A percentile compares a stretch with the other conserved stretches of the same genome.
These are phyloP conservation scores for Phytophthora idaei DNA, from an alignment of 352 stramenopile species.

Conservation along the genomic window DNA sequence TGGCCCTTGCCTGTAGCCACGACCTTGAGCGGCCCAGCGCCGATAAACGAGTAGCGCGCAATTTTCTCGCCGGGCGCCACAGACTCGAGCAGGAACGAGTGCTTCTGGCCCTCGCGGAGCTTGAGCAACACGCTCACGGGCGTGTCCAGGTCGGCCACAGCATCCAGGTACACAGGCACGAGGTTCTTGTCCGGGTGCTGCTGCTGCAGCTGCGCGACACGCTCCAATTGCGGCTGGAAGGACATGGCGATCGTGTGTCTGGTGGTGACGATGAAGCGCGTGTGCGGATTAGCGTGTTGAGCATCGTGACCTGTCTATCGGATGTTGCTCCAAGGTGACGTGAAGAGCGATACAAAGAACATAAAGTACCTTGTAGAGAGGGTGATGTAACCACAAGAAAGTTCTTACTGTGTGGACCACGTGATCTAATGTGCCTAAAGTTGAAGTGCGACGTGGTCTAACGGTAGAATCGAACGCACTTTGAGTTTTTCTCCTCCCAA, in stretches of 20 bases:
- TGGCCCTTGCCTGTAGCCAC: conserved; percentile 68
- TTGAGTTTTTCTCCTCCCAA: not conserved
- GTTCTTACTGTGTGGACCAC: conserved; percentile 9
- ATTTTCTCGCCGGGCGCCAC: conserved; percentile 87
- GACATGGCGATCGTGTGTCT: conserved; percentile 39
- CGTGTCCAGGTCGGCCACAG: conserved; percentile 86
- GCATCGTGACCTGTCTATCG: not conserved
- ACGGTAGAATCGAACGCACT: not conserved
- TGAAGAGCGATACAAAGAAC: conserved; percentile 6
- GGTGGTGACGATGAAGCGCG: not conserved
- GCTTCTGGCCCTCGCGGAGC: conserved; percentile 73
- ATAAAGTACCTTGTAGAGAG: conserved; percentile 12
- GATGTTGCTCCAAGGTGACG: conserved; percentile 15
- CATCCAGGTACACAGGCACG: conserved; percentile 84
- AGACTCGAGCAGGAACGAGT: conserved; percentile 90
- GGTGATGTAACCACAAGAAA: conserved; percentile 21
- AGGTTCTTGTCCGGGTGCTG: conserved; percentile 86
- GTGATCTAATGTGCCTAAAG: not conserved
- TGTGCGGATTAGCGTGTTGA: conserved; percentile 14
- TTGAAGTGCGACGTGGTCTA: conserved; percentile 6
- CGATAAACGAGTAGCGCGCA: conserved; percentile 90
- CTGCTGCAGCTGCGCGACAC: conserved; percentile 62
- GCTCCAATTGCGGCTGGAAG: conserved; percentile 66
- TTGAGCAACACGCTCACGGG: conserved; percentile 90
- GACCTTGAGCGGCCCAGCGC: conserved; percentile 81